phyloP scores from a whole-genome alignment of 164 flowering plant genomes.

The Magnolia kwangsiensis region DNA sequence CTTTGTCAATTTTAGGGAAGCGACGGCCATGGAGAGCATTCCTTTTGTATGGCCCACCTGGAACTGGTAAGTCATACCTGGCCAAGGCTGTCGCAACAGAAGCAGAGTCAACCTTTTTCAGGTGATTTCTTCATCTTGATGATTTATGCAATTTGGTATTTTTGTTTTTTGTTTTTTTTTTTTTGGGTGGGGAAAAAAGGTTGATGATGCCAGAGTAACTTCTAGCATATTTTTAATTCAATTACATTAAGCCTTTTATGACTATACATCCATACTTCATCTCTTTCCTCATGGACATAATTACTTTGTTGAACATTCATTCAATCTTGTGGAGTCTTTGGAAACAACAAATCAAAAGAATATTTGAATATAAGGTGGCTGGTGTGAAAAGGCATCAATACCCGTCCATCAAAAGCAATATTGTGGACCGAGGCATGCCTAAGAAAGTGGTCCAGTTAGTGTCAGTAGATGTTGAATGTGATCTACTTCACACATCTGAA shows the following conservation, averaged over 20 bases:
- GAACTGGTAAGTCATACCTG: constrained; percentile 94
- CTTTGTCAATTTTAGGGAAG: constrained; percentile 51
- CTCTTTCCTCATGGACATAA: neutral
- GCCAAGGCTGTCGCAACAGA: constrained; percentile 99
- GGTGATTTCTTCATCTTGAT: constrained; percentile 32
- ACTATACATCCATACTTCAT: neutral
- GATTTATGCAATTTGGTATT: neutral
- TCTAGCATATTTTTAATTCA: neutral
- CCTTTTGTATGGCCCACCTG: constrained; percentile 97
- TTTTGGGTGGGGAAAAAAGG: neutral
- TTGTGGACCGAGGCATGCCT: neutral
- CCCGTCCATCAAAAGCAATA: neutral
- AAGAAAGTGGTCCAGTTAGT: neutral
- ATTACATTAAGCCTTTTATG: neutral
- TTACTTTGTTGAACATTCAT: neutral
- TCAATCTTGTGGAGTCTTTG: neutral
- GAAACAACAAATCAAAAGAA: neutral
- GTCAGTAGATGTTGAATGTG: neutral
- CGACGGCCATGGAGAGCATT: constrained; percentile 96
- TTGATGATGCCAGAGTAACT: neutral
- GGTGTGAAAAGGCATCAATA: neutral
- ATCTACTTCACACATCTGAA: neutral
- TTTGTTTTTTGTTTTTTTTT: neutral
- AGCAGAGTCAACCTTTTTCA: constrained; percentile 96
- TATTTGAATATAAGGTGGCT: neutral